Base-by-base conservation (phyloP, 768 basidiomycete genomes). In the Pulveroboletus sp. region DNA sequence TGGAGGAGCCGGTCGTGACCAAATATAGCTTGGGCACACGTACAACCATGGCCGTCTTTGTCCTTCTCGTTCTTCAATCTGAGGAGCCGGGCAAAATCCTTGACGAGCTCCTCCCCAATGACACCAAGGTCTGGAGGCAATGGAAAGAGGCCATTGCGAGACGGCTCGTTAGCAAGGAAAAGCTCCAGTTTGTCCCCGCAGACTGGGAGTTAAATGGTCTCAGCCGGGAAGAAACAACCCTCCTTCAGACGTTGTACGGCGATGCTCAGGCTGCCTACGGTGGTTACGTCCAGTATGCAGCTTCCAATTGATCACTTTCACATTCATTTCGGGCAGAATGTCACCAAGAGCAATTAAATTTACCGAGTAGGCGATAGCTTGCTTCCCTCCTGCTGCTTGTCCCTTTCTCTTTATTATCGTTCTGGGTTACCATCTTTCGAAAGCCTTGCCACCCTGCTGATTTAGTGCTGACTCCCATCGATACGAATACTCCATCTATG, bases 121-220 rank as follows among this genome's bases (percentile, higher is more conserved):
- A 65, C 26, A 65, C 64, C 24, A 64, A 49, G 17, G 62, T 62
- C 12, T 67, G 65, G 65, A 64, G n/a, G 32, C 53, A 32, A 12
- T 67, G 61, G 55, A 67, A 67, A 40, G 42, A 41, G 5, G 50
- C 42, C 7, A 17, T 68, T 20, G 19, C 64, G 27, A 41, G 26
- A 5, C 57, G 53, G 27, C 48, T 68, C 12, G 5, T 37, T 16
- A 16, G 23, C 32, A 51, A 47, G 27, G 58, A 68, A 26, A 59
- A 60, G 34, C 48, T 66, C 22, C 42, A 57, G 13, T 68, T 67
- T 29, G 30, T 22, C 10, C 36, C 44, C 1, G 14, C 47, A 1
- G 59, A 65, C 29, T 63, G 53, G 64, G 56, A 66, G 12, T 13
- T 57, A 17, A 17, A 34, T 4, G 51, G 16, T 35, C 53, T 62